Evolutionary conservation across 176 grass and related monocot species (phyloP), one percentile per base, ranked within the genome.

Genomic region (Poa annua): DNA sequence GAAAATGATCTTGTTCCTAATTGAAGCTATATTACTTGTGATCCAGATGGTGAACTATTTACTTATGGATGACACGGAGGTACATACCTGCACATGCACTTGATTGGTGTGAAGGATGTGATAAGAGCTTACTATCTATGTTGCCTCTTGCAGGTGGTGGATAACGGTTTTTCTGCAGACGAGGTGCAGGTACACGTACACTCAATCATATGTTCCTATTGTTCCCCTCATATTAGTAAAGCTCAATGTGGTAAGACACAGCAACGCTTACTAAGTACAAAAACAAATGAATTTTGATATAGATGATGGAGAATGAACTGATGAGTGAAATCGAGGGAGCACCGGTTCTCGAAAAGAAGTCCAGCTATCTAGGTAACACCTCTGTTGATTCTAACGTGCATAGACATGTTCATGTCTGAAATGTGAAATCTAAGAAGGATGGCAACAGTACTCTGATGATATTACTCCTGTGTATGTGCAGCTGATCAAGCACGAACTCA

Each of bases 221-320:
- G 9, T 79, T 62, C 61, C 13, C 5, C 51, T 63, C 16, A 5
- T 21, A 71, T 22, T 68, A 68, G 19, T 14, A 17, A 62, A 53
- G 21, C 7, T 78, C 54, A 53, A 17, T 64, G 3, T 72, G 22
- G 20, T 65, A 22, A 71, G 2, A 8, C 16, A 52, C 13, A 22
- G 5, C 17, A 5, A 12, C 24, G 20, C 25, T 39, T 45, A 11
- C 74, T 54, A 32, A 13, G 9, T 52, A 24, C 69, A 75, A 19
- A 16, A 5, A 45, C 4, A 22, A 41, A 38, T 19, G 33, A 11
- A 52, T n/a, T 42, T 21, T 60, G 32, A 51, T 78, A 12, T 33
- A 78, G 86, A 83, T 42, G 80, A 71, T 88, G 64, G 86, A 88
- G 80, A 72, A 83, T 5, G 74, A 88, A 66, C 5, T 88, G 42